Evolutionary conservation across 2,329 filamentous ascomycete species (phyloP), one percentile per base, ranked within the genome.

Genomic region (Phyllosticta citriasiana): DNA sequence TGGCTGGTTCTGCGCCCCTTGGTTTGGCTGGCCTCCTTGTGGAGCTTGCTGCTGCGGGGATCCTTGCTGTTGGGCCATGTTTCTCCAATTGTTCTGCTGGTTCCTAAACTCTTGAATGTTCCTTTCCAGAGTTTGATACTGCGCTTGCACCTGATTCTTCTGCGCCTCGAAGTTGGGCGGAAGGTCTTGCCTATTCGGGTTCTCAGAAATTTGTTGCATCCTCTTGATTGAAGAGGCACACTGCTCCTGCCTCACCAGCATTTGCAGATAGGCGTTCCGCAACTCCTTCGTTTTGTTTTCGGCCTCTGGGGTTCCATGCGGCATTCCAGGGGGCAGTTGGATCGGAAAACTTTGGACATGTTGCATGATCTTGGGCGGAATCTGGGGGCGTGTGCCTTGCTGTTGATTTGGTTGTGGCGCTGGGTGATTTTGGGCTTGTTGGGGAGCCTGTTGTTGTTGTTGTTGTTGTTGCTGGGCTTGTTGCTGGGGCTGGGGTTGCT

Each of bases 311-410:
- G 72, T 74, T 14, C 73, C 73, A 4, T 64, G 59, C 16, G 67
- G 63, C 16, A 69, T 55, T 4, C 66, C 69, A 2, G 66, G 66
- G 9, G 73, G 73, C 24, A 73, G 64, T 35, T 65, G 65, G 61
- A 69, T 73, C 2, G 67, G 67, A 62, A 74, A 75, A 10, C 67
- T 66, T 53, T 71, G 67, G 24, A 75, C 70, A 64, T 75, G 72
- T 63, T 72, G 69, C 54, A 74, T 62, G 55, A 75, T 74, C 30
- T 70, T 67, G 19, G 69, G 67, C 40, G 71, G 68, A 35, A 73
- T 65, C 33, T 65, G 63, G 53, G 64, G 68, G 53, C 62, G 33
- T 60, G 62, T 60, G 24, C 59, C 59, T 22, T 51, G 27, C 57
- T 62, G 14, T 40, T 64, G 63, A 14, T 60, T 58, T 57, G 54